Conservation (phyloP, 495 filamentous ascomycete genomes). For the Trichoderma asperelloides region DNA sequence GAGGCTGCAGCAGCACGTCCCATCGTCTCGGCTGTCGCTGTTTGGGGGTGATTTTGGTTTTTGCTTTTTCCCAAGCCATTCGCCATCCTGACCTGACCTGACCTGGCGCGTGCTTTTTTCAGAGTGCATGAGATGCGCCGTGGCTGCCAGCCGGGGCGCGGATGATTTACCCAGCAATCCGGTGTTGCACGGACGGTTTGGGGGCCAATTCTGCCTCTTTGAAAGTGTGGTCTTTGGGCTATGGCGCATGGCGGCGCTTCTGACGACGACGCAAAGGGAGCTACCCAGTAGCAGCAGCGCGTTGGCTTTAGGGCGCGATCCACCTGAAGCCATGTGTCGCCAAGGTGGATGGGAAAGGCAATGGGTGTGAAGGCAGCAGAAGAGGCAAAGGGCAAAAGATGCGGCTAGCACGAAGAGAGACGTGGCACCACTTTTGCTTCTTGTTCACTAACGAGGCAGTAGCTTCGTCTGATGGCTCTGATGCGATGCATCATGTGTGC, state of each 20-base stretch:
- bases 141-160: not conserved
- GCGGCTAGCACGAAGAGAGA: not conserved
- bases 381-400: not conserved
- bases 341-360: conserved; percentile 3
- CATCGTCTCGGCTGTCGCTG: not conserved
- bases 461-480: too few species aligned
- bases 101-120: not conserved
- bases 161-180: conserved; percentile 6
- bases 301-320: not conserved
- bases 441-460: too few species aligned
- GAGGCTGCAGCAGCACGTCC: not conserved
- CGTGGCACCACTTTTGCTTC: too few species aligned
- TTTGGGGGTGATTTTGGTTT: not conserved
- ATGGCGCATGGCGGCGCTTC: not conserved
- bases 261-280: not conserved
- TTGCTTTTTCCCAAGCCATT: not conserved
- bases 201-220: not conserved
- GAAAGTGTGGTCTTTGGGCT: not conserved
- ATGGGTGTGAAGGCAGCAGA: not conserved
- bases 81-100: too few species aligned
- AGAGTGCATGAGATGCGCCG: not conserved
- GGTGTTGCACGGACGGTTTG: not conserved
- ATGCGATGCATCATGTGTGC: not conserved
- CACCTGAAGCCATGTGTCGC: conserved; percentile 4
- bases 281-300: not conserved